Percentiles rank a stretch among this genome's conserved stretches.
These are phyloP conservation scores for Naganishia friedmannii DNA, from an alignment of 768 basidiomycete genomes.

Conservation along the genomic window DNA sequence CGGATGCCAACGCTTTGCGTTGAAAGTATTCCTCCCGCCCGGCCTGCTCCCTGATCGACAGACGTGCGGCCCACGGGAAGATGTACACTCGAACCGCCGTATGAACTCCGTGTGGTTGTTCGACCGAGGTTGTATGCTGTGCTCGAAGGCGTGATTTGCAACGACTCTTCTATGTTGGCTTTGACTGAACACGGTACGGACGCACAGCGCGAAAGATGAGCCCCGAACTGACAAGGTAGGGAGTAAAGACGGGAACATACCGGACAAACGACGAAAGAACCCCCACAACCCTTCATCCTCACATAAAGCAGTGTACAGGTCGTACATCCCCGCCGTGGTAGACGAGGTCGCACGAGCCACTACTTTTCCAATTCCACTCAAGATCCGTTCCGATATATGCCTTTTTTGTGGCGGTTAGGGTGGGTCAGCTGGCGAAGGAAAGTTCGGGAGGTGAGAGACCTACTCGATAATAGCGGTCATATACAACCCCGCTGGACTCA, in stretches of 20 bases:
- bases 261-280: constrained; percentile 77
- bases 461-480: constrained; percentile 85
- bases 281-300: constrained; percentile 85
- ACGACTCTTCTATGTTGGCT: constrained; percentile 34
- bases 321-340: constrained; percentile 69
- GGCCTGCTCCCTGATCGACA: too few species aligned
- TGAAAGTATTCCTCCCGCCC: not conserved
- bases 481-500: constrained; percentile 82
- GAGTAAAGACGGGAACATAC: not conserved
- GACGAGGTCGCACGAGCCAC: constrained; percentile 80
- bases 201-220: not conserved
- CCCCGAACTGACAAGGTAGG: not conserved
- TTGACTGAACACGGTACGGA: constrained; percentile 33
- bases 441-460: not conserved
- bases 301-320: constrained; percentile 81
- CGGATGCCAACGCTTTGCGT: constrained; percentile 7
- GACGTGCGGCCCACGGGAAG: too few species aligned
- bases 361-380: constrained; percentile 78
- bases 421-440: not conserved
- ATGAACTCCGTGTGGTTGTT: not conserved
- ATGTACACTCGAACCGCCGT: too few species aligned
- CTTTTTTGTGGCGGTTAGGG: constrained; percentile 30
- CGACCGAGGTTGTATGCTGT: constrained; percentile 14
- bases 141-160: constrained; percentile 21
- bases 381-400: constrained; percentile 65